phyloP scores from a whole-genome alignment of 495 filamentous ascomycete species.

The Wilcoxina mikolae region DNA sequence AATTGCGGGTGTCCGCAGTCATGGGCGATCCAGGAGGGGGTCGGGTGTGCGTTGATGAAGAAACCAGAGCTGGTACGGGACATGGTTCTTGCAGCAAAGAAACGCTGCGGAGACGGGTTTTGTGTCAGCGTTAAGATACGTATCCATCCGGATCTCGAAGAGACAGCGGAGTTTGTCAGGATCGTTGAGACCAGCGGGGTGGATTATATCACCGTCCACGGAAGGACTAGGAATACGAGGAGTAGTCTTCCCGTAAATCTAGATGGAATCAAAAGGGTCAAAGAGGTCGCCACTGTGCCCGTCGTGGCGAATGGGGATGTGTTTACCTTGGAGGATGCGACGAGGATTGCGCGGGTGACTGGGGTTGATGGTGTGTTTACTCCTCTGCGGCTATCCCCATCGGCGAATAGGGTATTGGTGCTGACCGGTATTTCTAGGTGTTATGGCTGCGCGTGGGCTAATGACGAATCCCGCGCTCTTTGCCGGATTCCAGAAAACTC shows the following conservation, averaged over 20 bases:
- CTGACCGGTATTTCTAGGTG: conserved; percentile 32
- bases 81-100: conserved; percentile 41
- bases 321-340: conserved; percentile 35
- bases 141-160: conserved; percentile 44
- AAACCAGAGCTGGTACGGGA: conserved; percentile 43
- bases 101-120: conserved; percentile 29
- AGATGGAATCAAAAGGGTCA: conserved; percentile 42
- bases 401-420: not conserved
- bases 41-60: conserved; percentile 51
- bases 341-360: conserved; percentile 25
- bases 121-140: conserved; percentile 52
- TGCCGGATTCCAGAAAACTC: conserved; percentile 39
- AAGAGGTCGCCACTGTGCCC: conserved; percentile 36
- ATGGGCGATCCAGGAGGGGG: conserved; percentile 48
- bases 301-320: conserved; percentile 50
- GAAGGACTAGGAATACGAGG: conserved; percentile 40
- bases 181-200: conserved; percentile 13
- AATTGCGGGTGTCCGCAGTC: conserved; percentile 59
- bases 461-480: conserved; percentile 50
- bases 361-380: conserved; percentile 23
- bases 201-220: conserved; percentile 53
- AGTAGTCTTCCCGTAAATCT: conserved; percentile 43
- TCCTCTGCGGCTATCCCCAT: too few relatives aligned
- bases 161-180: not conserved
- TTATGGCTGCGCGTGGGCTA: conserved; percentile 52